These are phyloP conservation scores for Leptoxyphium fumago DNA, from an alignment of 2,329 filamentous ascomycete species.

Conservation along the genomic window DNA sequence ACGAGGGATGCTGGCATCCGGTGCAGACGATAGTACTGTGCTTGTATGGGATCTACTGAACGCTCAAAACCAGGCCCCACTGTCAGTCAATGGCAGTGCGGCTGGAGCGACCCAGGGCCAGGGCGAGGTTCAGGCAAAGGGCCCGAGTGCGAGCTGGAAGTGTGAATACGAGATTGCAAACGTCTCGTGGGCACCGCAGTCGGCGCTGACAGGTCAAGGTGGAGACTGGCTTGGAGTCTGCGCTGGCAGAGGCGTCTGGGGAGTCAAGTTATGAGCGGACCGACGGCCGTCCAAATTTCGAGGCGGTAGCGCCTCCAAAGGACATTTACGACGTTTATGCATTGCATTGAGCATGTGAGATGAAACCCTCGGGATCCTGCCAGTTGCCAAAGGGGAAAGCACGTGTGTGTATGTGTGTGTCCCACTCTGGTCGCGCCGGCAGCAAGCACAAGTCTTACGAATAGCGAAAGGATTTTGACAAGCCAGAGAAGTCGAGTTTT, in stretches of 20 bases:
- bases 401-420: too few species aligned
- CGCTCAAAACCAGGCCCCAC: conserved; percentile 28
- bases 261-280: conserved; percentile 39
- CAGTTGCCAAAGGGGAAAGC: too few species aligned
- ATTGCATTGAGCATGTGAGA: neutral
- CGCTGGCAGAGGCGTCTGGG: conserved; percentile 70
- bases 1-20: conserved; percentile 77
- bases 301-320: too few species aligned
- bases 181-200: conserved; percentile 68
- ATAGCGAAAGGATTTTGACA: too few species aligned
- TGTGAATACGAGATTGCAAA: conserved; percentile 82
- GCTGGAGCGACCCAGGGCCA: conserved; percentile 6
- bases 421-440: too few species aligned
- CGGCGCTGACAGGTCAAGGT: conserved; percentile 48
- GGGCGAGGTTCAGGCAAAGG: conserved; percentile 36
- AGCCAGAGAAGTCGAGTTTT: too few species aligned
- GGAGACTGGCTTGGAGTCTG: conserved; percentile 77
- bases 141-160: conserved; percentile 63
- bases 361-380: neutral
- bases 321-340: neutral
- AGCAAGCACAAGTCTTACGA: too few species aligned
- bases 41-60: conserved; percentile 88
- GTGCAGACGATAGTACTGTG: conserved; percentile 81
- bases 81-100: conserved; percentile 10
- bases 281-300: too few species aligned